phyloP scores from a whole-genome alignment of 176 grass and related monocot species.

The Olyra latifolia region DNA sequence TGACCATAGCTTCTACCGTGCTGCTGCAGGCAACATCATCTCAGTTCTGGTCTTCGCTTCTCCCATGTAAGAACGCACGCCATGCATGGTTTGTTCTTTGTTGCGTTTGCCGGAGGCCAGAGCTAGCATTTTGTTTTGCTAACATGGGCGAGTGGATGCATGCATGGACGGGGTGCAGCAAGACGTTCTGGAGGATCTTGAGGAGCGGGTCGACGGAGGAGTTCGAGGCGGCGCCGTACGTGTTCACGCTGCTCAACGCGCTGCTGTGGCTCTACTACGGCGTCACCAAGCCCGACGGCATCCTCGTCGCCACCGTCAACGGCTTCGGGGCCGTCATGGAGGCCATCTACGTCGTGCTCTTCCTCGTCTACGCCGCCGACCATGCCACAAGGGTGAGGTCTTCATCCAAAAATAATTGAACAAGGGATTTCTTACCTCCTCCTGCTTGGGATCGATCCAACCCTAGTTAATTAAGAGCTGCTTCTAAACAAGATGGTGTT shows the following conservation, averaged over 20 bases:
- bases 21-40: conserved; percentile 70
- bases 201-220: conserved; percentile 48
- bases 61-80: conserved; percentile 52
- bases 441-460: no score
- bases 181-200: conserved; percentile 64
- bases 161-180: not conserved
- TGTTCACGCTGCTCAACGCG: conserved; percentile 51
- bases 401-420: no score
- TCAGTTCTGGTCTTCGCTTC: conserved; percentile 70
- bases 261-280: conserved; percentile 76
- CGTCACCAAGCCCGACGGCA: conserved; percentile 62
- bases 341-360: conserved; percentile 55
- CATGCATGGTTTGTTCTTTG: not conserved
- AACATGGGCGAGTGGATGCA: not conserved
- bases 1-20: not conserved
- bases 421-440: conserved; percentile 17
- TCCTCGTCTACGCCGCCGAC: conserved; percentile 44
- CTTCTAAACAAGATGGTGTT: no score
- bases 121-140: not conserved
- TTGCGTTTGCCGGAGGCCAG: not conserved
- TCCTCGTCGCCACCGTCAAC: conserved; percentile 65
- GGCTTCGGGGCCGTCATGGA: conserved; percentile 54
- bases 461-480: no score
- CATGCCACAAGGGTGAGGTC: conserved; percentile 44
- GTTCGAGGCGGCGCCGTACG: conserved; percentile 53